A percentile compares a stretch with the other conserved stretches of the same genome.
phyloP scores from a whole-genome alignment of 805 yeast species.

The Candida awuae region DNA sequence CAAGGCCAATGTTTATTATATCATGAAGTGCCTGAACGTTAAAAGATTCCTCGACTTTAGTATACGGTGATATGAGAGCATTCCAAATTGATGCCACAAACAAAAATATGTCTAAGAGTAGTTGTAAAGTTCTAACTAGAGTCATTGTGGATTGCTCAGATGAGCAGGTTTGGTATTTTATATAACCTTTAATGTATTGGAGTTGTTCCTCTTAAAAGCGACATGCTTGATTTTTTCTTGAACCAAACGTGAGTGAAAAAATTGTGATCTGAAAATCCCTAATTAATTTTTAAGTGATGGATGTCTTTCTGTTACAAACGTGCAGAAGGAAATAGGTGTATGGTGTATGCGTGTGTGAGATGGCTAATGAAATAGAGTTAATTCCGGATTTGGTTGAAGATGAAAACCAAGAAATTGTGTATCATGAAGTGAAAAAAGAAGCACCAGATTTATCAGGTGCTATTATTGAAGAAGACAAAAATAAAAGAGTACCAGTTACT shows the following conservation, averaged over 20 bases:
- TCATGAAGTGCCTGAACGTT: slow-evolving; percentile 86
- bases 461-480: slow-evolving; percentile 16
- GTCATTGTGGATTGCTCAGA: neutral
- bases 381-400: slow-evolving; percentile 25
- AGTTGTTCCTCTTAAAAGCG: no score
- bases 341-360: no score
- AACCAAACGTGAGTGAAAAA: no score
- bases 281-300: no score
- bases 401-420: slow-evolving; percentile 21
- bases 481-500: slow-evolving; percentile 71
- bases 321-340: no score
- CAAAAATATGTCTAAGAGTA: slow-evolving; percentile 25
- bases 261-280: no score
- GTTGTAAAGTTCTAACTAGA: neutral
- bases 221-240: no score
- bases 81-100: slow-evolving; percentile 42
- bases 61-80: slow-evolving; percentile 57
- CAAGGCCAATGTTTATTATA: slow-evolving; percentile 53
- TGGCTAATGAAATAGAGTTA: slow-evolving; percentile 15
- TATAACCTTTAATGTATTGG: no score
- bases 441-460: slow-evolving; percentile 14
- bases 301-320: no score
- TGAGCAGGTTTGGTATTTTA: no score
- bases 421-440: slow-evolving; percentile 12
- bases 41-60: slow-evolving; percentile 94